Conservation (phyloP, 2,329 filamentous ascomycete species). For the Diaporthe longicolla region DNA sequence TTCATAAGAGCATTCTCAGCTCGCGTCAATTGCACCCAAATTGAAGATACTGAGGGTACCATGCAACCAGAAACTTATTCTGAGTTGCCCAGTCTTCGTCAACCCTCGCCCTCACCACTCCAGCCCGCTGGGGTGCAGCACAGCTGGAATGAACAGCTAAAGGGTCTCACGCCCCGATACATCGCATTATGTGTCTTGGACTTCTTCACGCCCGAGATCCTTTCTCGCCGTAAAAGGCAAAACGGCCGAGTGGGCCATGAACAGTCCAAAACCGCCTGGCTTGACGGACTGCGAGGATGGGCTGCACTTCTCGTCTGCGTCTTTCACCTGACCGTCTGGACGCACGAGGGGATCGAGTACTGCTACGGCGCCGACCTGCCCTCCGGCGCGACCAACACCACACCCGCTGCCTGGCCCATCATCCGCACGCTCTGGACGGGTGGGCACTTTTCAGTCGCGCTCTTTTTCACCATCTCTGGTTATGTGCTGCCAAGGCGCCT, state of each 20-base stretch:
- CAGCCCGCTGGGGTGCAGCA: background rate
- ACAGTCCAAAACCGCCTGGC: constrained; percentile 24
- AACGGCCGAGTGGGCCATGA: background rate
- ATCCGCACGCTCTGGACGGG: constrained; percentile 23
- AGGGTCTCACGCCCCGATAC: background rate
- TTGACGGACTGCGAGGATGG: constrained; percentile 40
- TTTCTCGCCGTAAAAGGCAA: constrained; percentile 25
- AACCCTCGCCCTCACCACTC: background rate
- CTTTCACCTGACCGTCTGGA: constrained; percentile 33
- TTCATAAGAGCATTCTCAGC: background rate
- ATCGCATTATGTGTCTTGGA: constrained; percentile 6
- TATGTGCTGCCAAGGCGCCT: constrained; percentile 45
- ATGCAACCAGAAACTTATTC: background rate
- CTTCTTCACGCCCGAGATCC: constrained; percentile 28
- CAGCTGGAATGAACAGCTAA: background rate
- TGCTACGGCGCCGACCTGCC: constrained; percentile 33
- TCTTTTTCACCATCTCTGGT: constrained; percentile 39
- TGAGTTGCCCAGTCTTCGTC: background rate
- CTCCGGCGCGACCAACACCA: constrained; percentile 8
- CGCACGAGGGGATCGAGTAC: constrained; percentile 33
- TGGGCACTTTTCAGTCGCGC: constrained; percentile 36
- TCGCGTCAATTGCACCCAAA: no score
- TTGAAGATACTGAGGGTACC: background rate
- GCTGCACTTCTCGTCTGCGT: constrained; percentile 36
- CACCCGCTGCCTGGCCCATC: constrained; percentile 33